Evolutionary conservation across 2,329 filamentous ascomycete species (phyloP).

Genomic region (Pseudogymnoascus sp.): DNA sequence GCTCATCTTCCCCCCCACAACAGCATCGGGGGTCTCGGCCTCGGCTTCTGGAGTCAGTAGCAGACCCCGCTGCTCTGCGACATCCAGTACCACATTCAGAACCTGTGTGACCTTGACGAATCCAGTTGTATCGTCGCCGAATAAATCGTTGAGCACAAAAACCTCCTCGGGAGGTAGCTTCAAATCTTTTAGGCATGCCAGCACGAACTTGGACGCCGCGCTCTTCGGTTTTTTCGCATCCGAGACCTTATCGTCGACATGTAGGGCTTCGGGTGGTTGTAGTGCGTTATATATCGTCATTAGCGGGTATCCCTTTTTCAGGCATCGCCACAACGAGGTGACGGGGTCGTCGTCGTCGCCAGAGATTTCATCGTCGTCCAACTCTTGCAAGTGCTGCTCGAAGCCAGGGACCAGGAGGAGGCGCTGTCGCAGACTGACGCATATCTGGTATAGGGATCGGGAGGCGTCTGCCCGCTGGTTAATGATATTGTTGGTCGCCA

Average conservation of each 20-base stretch:
- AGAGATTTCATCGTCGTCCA: slow-evolving; percentile 58
- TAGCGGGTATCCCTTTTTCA: slow-evolving; percentile 75
- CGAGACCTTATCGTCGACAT: slow-evolving; percentile 53
- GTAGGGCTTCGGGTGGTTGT: slow-evolving; percentile 58
- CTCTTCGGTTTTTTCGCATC: slow-evolving; percentile 76
- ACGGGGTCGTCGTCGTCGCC: slow-evolving; percentile 66
- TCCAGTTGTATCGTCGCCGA: slow-evolving; percentile 89
- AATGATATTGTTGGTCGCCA: slow-evolving; percentile 88
- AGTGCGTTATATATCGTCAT: slow-evolving; percentile 84
- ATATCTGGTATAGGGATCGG: slow-evolving; percentile 90
- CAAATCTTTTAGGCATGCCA: slow-evolving; percentile 78
- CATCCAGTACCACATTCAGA: slow-evolving; percentile 84
- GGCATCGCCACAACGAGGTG: slow-evolving; percentile 79
- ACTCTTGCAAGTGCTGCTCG: slow-evolving; percentile 61
- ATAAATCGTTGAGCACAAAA: slow-evolving; percentile 86
- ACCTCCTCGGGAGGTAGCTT: slow-evolving; percentile 72
- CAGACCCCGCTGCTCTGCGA: slow-evolving; percentile 69
- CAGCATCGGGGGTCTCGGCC: slow-evolving; percentile 39
- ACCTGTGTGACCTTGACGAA: slow-evolving; percentile 96
- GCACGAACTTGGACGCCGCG: slow-evolving; percentile 85
- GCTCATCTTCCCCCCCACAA: slow-evolving; percentile 53
- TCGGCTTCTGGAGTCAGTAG: slow-evolving; percentile 55
- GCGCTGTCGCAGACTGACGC: slow-evolving; percentile 73
- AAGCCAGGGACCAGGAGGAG: slow-evolving; percentile 79
- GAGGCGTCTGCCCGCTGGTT: slow-evolving; percentile 92